Percentiles rank a stretch among this genome's conserved stretches.
phyloP scores from a whole-genome alignment of 2,329 filamentous ascomycete species.

The Cryphonectria radicalis region DNA sequence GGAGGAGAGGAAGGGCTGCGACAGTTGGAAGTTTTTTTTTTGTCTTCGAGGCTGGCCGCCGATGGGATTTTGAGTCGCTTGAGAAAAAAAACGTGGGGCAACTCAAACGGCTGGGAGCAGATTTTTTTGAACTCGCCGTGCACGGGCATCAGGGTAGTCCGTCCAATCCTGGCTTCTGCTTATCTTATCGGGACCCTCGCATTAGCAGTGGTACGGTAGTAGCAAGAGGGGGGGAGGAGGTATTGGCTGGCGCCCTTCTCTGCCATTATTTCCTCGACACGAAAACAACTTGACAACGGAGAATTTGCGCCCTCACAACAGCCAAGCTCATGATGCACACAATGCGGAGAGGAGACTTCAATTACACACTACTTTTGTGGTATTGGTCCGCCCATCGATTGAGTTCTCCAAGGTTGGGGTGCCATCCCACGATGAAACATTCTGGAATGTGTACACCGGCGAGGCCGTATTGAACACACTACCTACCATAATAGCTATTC shows the following conservation, averaged over 20 bases:
- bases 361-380: background rate
- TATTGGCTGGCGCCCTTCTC: background rate
- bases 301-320: background rate
- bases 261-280: background rate
- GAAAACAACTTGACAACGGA: background rate
- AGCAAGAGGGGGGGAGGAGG: background rate
- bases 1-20: constrained; percentile 18
- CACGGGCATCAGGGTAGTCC: constrained; percentile 20
- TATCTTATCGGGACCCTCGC: constrained; percentile 3
- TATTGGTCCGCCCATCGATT: background rate
- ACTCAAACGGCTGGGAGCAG: constrained; percentile 24
- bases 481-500: background rate
- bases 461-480: background rate
- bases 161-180: background rate
- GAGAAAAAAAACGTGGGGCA: constrained; percentile 27
- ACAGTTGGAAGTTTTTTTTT: constrained; percentile 7
- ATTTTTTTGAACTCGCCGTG: constrained; percentile 22
- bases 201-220: background rate
- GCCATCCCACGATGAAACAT: background rate
- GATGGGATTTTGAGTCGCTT: constrained; percentile 28
- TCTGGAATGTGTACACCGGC: background rate
- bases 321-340: background rate
- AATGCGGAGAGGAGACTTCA: too few relatives aligned
- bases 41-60: constrained; percentile 20
- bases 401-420: background rate